Base-by-base conservation (phyloP, 805 yeast species). In the Diddensiella caesifluorescens region DNA sequence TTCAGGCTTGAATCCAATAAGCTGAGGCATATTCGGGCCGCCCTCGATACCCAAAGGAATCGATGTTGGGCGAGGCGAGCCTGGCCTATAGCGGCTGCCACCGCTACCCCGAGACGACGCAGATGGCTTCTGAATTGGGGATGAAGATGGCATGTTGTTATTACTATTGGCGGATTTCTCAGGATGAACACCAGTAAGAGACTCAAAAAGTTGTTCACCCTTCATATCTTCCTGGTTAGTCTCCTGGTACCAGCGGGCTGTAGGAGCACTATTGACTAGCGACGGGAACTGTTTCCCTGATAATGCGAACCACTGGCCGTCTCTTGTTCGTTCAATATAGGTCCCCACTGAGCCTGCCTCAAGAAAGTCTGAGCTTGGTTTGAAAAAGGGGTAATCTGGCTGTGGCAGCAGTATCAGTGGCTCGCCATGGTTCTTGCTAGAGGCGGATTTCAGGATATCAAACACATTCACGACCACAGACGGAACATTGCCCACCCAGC, bases 271-370 rank as follows among this genome's bases (percentile, higher is more conserved):
- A 42, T 77, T 75, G 5, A 90, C 87, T 37, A 90, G 62, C 0
- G 94, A 79, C 0, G 96, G 96, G 57, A 81, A 90, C 51, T 79
- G 72, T 19, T 63, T 59, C 51, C 79, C 83, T 18, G 94, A 83
- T 75, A 90, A 70, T 3, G 95, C 96, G 66, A 75, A 85, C 95
- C 95, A 89, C 1, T 59, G 56, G 4, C 82, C 80, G 35, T 68
- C 67, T 22, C 66, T 68, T 0, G 88, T 77, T 22, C 79, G 71
- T 45, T 78, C 85, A 27, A 90, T 69, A 51, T 79, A 79, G 7
- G 90, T 81, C 2, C 80, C 78, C 27, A 66, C 50, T 37, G 67
- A 64, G 33, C 53, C 51, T 2, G 48, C 45, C 9, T 43, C 47
- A 5, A 39, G 50, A 22, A 36, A 9, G 9, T 32, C 16, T 7